These are phyloP conservation scores for Rhodomyrtus psidioides DNA, from an alignment of 441 rosid species.

Conservation along the genomic window DNA sequence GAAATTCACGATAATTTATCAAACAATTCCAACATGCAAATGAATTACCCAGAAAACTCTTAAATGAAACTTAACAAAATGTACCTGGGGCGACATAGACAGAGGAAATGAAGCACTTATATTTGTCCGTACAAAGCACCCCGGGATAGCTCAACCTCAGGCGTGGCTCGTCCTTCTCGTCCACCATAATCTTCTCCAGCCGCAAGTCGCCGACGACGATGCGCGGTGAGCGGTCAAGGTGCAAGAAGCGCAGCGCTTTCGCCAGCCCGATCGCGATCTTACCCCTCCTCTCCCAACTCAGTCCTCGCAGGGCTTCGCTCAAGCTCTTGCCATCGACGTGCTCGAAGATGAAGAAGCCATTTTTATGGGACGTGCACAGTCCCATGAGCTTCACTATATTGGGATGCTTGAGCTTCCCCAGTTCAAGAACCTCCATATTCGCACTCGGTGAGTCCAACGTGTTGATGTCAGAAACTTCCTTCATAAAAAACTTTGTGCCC, in stretches of 20 bases:
- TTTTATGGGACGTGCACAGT: constrained; percentile 39
- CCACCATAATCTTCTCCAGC: constrained; percentile 42
- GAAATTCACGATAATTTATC: background rate
- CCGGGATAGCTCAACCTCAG: constrained; percentile 34
- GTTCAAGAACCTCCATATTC: constrained; percentile 20
- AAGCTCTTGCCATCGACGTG: constrained; percentile 44
- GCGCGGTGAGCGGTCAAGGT: constrained; percentile 25
- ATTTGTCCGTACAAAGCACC: constrained; percentile 6
- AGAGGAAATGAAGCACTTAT: constrained; percentile 26
- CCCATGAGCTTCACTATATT: constrained; percentile 55
- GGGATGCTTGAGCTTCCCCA: constrained; percentile 41
- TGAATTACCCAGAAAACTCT: background rate
- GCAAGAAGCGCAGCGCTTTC: constrained; percentile 55
- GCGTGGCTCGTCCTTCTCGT: constrained; percentile 38
- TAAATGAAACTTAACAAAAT: background rate
- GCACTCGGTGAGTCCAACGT: constrained; percentile 16
- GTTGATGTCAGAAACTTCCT: constrained; percentile 26
- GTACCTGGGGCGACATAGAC: constrained; percentile 64
- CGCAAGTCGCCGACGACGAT: constrained; percentile 35
- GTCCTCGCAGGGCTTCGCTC: constrained; percentile 28
- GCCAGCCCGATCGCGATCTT: constrained; percentile 53
- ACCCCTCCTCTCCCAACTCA: constrained; percentile 56
- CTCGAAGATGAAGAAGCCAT: constrained; percentile 42
- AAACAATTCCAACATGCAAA: background rate
- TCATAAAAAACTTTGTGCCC: constrained; percentile 33